A percentile compares a stretch with the other conserved stretches of the same genome.
phyloP scores from a whole-genome alignment of 176 grass and related monocot genomes.

The bread wheat (Triticum aestivum) region IWGSC_CS_RefSeq_v2.1 NC_057798.1:688116583-688117082 shows the following conservation, averaged over 20 bases:
- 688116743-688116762: constrained; percentile 68
- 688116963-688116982: neutral
- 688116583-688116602: neutral
- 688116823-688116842: constrained; percentile 72
- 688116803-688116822: constrained; percentile 58
- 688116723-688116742: neutral
- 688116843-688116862: constrained; percentile 48
- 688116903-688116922: constrained; percentile 31
- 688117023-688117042: constrained; percentile 15
- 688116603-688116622: neutral
- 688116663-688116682: neutral
- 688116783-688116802: constrained; percentile 56
- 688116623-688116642: neutral
- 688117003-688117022: constrained; percentile 14
- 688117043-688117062: neutral
- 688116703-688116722: constrained; percentile 14
- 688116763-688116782: constrained; percentile 64
- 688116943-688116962: neutral
- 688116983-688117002: neutral
- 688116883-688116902: constrained; percentile 15
- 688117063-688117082: neutral
- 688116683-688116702: neutral
- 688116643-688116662: neutral
- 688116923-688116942: constrained; percentile 24
- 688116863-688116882: constrained; percentile 52